Base-by-base conservation (phyloP, 169 alveolate genomes). In the Plasmodium falciparum region DNA sequence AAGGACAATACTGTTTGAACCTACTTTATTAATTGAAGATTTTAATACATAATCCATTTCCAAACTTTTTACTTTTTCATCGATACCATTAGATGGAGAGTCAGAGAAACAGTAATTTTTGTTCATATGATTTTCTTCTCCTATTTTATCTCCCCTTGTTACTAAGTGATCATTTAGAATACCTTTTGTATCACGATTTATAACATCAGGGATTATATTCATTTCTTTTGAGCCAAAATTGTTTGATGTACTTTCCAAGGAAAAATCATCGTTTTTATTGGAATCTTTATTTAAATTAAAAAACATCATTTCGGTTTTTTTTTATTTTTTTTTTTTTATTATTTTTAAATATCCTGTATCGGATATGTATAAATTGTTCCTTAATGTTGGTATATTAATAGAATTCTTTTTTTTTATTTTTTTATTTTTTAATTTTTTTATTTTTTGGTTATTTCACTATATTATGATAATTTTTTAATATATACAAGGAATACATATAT, bases 121-220 rank as follows among this genome's bases (percentile, higher is more conserved):
- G 4, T 45, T 73, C 29, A 76, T 43, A 33, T 47, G 4, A 15
- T 65, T 62, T 65, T 76, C 89, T 56, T 63, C 50, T 58, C 7
- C 70, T 7, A 2, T 26, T 50, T 49, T 54, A 17, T 59, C 45
- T 15, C 50, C 61, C n/a, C 43, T 62, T 39, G 8, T 74, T 12
- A 58, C n/a, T 29, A 58, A 9, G 29, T 58, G 59, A n/a, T 76
- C 76, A 65, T 26, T 76, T 33, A 62, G 52, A 12, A 76, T 47
- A 8, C 76, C 89, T 76, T 76, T 76, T 54, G 45, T 63, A 56
- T 76, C 89, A 45, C 89, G 20, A 66, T 43, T 45, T 11, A 70
- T 15, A 6, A 20, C 39, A 17, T 76, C 76, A 15, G 47, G 26
- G 65, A 49, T 17, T 43, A 20, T 22, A 74, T 13, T 74, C 11